These are phyloP conservation scores for Spirogloea muscicola DNA, from an alignment of 139 green algal genomes.

Conservation along the genomic window DNA sequence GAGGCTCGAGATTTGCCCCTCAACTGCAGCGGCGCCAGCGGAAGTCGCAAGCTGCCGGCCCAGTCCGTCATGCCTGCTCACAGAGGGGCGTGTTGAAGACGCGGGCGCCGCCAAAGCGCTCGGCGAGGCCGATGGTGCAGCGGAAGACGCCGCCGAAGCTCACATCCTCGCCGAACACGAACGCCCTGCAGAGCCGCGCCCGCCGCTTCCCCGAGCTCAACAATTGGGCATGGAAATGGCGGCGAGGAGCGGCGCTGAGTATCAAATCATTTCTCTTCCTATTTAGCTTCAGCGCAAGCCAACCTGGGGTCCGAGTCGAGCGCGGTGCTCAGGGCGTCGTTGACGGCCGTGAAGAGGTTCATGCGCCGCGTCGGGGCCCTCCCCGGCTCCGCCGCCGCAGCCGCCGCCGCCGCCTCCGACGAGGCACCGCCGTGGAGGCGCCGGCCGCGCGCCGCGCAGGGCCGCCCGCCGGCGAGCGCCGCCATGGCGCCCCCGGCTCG, in stretches of 20 bases:
- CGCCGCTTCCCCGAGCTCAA: not conserved
- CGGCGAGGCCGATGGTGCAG: slow-evolving; percentile 74
- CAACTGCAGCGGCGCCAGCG: too few relatives aligned
- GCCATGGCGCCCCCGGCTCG: too few relatives aligned
- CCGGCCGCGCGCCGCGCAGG: too few relatives aligned
- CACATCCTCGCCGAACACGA: slow-evolving; percentile 88
- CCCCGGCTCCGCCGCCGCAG: too few relatives aligned
- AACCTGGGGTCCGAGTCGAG: slow-evolving; percentile 67
- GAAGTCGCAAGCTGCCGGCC: too few relatives aligned
- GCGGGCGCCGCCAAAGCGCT: slow-evolving; percentile 67
- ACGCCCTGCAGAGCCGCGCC: slow-evolving; percentile 54
- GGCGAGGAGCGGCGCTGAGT: too few relatives aligned
- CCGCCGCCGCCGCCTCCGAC: too few relatives aligned
- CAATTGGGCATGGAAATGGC: not conserved
- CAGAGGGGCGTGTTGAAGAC: slow-evolving; percentile 93
- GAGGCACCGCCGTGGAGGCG: too few relatives aligned
- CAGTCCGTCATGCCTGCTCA: slow-evolving; percentile 61
- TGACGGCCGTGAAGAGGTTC: slow-evolving; percentile 83
- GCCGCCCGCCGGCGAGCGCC: too few relatives aligned
- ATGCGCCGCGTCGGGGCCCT: slow-evolving; percentile 39
- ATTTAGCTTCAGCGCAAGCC: too few relatives aligned
- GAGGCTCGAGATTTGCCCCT: too few relatives aligned
- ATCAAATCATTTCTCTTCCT: too few relatives aligned
- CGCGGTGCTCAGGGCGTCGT: slow-evolving; percentile 73
- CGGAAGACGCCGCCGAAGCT: slow-evolving; percentile 90